Conservation (phyloP, 2,329 filamentous ascomycete species). For the Talaromyces amestolkiae region DNA sequence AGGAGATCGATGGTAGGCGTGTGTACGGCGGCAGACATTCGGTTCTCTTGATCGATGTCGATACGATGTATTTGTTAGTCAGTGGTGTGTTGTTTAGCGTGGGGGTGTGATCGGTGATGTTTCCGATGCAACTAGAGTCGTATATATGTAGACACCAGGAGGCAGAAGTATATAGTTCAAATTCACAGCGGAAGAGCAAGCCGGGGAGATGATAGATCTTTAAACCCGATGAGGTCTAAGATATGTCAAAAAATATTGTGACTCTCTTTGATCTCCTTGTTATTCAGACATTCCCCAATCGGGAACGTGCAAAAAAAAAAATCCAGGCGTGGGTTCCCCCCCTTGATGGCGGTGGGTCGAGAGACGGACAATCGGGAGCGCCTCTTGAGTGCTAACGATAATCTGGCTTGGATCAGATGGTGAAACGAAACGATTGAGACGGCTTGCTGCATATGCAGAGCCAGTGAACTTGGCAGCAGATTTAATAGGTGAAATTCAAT, state of each 20-base stretch:
- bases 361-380: constrained; percentile 5
- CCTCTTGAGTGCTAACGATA: background rate
- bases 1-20: constrained; percentile 41
- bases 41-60: constrained; percentile 9
- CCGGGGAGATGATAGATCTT: background rate
- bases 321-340: constrained; percentile 20
- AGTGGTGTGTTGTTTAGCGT: background rate
- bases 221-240: background rate
- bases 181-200: background rate
- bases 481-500: background rate
- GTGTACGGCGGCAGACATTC: constrained; percentile 41
- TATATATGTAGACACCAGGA: background rate
- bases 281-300: background rate
- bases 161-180: background rate
- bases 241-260: background rate
- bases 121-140: background rate
- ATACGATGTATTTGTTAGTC: background rate
- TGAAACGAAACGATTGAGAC: background rate
- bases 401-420: background rate
- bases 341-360: constrained; percentile 32
- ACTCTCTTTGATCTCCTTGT: background rate
- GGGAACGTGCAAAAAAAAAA: background rate
- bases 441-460: background rate
- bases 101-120: background rate
- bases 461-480: background rate